Percentiles rank a stretch among this genome's conserved stretches.
Evolutionary conservation across 2,329 filamentous ascomycete genomes (phyloP).

Genomic region (Sporothrix phasma): DNA sequence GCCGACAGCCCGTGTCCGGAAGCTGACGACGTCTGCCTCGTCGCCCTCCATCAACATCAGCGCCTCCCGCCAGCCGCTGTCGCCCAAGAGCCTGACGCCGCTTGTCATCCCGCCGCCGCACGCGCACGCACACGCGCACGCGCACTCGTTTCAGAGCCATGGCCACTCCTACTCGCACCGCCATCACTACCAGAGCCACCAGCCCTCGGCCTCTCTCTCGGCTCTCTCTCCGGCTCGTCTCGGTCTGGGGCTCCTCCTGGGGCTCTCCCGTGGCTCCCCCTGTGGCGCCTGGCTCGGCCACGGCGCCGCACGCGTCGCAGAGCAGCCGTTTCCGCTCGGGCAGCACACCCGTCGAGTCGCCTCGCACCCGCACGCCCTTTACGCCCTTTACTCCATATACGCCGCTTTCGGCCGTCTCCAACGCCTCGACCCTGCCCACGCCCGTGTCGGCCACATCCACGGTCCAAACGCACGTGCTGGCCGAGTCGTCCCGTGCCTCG

Average conservation of each 20-base stretch:
- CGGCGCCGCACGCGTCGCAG: slow-evolving; percentile 31
- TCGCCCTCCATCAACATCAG: too few species aligned
- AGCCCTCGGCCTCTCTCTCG: slow-evolving; percentile 1
- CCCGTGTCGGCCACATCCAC: slow-evolving; percentile 31
- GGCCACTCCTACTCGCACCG: not conserved
- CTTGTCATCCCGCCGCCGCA: slow-evolving; percentile 42
- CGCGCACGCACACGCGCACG: not conserved
- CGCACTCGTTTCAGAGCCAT: too few species aligned
- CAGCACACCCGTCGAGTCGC: slow-evolving; percentile 38
- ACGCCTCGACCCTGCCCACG: slow-evolving; percentile 35
- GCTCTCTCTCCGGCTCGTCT: slow-evolving; percentile 22
- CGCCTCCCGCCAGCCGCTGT: slow-evolving; percentile 30
- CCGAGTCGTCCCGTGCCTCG: not conserved
- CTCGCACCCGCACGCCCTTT: slow-evolving; percentile 35
- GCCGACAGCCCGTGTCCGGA: not conserved
- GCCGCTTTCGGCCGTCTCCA: slow-evolving; percentile 34
- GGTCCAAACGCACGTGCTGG: not conserved
- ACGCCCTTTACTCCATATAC: slow-evolving; percentile 40
- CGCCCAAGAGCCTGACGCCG: slow-evolving; percentile 45
- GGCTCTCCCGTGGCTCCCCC: too few species aligned
- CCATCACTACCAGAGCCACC: slow-evolving; percentile 17
- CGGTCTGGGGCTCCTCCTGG: too few species aligned
- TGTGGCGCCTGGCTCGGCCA: slow-evolving; percentile 15
- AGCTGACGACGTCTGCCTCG: not conserved
- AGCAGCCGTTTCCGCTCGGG: slow-evolving; percentile 36